Conservation (phyloP, 345 rosid genomes). For the Boechera stricta region DNA sequence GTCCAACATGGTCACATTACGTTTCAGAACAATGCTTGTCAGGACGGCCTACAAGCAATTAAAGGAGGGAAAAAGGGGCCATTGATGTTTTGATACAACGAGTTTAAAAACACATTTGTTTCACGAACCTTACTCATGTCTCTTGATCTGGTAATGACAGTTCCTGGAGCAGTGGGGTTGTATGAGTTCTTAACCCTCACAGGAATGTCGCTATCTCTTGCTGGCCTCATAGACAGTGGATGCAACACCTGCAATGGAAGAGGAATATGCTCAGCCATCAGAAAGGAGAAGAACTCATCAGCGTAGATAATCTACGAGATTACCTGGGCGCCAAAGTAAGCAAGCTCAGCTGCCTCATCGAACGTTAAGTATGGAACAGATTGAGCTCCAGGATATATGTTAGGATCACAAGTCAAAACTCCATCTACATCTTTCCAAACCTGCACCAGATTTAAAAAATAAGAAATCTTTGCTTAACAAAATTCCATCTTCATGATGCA, state of each 20-base stretch:
- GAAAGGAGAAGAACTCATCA: constrained; percentile 11
- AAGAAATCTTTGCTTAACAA: neutral
- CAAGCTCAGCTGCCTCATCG: constrained; percentile 98
- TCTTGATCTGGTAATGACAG: constrained; percentile 78
- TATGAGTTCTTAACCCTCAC: constrained; percentile 94
- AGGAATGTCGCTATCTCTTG: constrained; percentile 92
- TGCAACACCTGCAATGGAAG: constrained; percentile 67
- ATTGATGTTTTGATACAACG: constrained; percentile 15
- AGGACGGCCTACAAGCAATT: constrained; percentile 68
- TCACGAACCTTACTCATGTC: constrained; percentile 88
- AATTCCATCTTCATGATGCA: neutral
- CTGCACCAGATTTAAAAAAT: constrained; percentile 42
- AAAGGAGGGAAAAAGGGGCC: constrained; percentile 24
- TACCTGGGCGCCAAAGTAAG: constrained; percentile 99
- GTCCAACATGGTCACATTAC: constrained; percentile 93
- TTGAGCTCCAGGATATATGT: constrained; percentile 66
- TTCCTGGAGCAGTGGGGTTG: constrained; percentile 90
- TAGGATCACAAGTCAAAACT: constrained; percentile 94
- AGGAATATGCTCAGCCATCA: constrained; percentile 12
- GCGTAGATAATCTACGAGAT: constrained; percentile 1
- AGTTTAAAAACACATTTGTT: constrained; percentile 17
- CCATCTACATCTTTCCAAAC: constrained; percentile 99
- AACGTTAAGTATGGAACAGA: constrained; percentile 89
- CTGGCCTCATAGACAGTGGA: constrained; percentile 97
- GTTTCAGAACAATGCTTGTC: constrained; percentile 92